Evolutionary conservation across 257 asterid species (phyloP), one percentile per base, ranked within the genome.

Genomic region (Leonotis leonurus): DNA sequence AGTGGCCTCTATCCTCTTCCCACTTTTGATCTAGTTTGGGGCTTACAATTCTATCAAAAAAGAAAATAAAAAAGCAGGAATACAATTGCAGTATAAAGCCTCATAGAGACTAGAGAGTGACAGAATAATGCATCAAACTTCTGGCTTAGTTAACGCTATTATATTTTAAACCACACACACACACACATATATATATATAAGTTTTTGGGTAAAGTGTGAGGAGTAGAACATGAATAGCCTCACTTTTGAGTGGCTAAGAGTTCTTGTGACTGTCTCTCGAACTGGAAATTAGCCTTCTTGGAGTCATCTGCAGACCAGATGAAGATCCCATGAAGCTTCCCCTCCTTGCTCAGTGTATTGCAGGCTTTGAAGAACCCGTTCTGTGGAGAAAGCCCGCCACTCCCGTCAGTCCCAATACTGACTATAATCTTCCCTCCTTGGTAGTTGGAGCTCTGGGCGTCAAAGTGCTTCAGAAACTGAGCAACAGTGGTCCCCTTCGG

Each of bases 291-390:
- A 25, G 52, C 73, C 76, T 77, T 67, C 87, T 72, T 79, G 20
- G 96, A 88, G 59, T 88, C 85, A 74, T 85, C 96, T 20, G 96
- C 96, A 36, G 90, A 83, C 94, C 94, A 85, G 60, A 87, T 75
- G 65, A 87, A 87, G 72, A 85, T 87, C 54, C 96, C 96, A 13
- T 77, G 76, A 73, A 88, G 94, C 29, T 88, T 85, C 52, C 85
- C 85, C 48, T 74, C 70, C 21, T 68, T 56, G 41, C 72, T 74
- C 60, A 88, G 78, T 33, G 29, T 62, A 56, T 64, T 67, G 58
- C 87, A 85, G 56, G 96, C 94, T 33, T 72, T 65, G 18, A 83
- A 85, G 70, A 85, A 87, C 46, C 94, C 95, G 6, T 87, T 61
- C 44, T 62, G 12, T 1, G 89, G 95, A 9, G 82, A 64, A 45